phyloP scores from a whole-genome alignment of 1,139 yeast species.

The Blastobotrys aristatus region DNA sequence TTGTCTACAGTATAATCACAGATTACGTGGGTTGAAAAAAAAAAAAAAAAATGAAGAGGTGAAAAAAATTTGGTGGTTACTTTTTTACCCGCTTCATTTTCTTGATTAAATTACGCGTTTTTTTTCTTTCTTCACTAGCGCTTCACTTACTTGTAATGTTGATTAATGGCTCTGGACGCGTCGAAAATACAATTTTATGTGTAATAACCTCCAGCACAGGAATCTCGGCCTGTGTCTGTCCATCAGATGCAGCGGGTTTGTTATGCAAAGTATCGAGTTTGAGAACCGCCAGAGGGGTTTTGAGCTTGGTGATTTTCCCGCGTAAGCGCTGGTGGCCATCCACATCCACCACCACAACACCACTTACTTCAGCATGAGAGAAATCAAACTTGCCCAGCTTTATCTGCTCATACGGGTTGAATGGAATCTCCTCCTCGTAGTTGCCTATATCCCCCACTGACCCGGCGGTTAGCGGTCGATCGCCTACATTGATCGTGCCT shows the following conservation, averaged over 20 bases:
- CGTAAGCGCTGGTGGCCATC: slow-evolving; percentile 35
- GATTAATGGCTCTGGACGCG: slow-evolving; percentile 33
- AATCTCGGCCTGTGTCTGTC: slow-evolving; percentile 21
- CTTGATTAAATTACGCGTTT: background rate
- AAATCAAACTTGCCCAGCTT: slow-evolving; percentile 26
- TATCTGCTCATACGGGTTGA: slow-evolving; percentile 10
- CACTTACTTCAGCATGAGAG: slow-evolving; percentile 20
- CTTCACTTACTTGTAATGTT: background rate
- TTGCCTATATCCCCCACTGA: slow-evolving; percentile 15
- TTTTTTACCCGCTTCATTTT: no score
- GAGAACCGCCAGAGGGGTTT: slow-evolving; percentile 34
- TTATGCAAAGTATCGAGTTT: slow-evolving; percentile 16
- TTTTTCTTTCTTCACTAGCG: background rate
- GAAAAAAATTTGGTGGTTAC: no score
- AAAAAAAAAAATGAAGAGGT: no score
- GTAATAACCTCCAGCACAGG: slow-evolving; percentile 30
- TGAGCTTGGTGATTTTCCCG: slow-evolving; percentile 33
- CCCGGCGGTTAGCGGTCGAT: slow-evolving; percentile 22
- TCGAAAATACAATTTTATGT: slow-evolving; percentile 32
- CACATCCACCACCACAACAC: slow-evolving; percentile 29
- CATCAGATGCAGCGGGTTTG: slow-evolving; percentile 1
- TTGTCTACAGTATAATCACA: background rate
- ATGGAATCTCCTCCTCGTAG: slow-evolving; percentile 8
- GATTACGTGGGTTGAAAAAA: background rate
- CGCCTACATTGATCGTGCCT: slow-evolving; percentile 31